Base-by-base conservation (phyloP, 2,329 filamentous ascomycete species). In the Clarireedia paspali region DNA sequence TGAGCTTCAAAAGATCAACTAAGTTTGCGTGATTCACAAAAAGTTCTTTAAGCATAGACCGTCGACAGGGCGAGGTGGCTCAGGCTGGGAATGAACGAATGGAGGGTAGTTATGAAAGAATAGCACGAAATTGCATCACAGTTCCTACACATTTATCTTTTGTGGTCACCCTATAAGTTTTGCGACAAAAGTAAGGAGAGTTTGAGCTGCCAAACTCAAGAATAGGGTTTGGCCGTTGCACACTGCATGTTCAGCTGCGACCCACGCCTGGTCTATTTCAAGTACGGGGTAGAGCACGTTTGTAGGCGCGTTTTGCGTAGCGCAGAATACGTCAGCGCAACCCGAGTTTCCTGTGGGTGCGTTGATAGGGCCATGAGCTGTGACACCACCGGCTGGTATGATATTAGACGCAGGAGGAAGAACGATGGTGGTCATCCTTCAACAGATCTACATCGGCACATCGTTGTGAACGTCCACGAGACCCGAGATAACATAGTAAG, bases 1-100 rank as follows among this genome's bases (percentile, higher is more conserved):
- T 62, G 75, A 86, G 71, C 80, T 89, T 63, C 82, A 86, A 73
- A 77, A 73, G 50, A 81, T 88, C 74, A 77, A 80, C 27, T 75
- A 73, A 67, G 63, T 6, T 50, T 47, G 39, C n/a, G 39, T 45
- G 20, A 50, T 47, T 48, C 49, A 23, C 17, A 47, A 56, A 57
- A 49, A 59, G 34, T 56, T 50, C 34, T 56, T 44, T 57, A 57
- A 59, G 47, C 47, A 30, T 58, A 56, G 56, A 60, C 47, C 52
- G 52, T 49, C 42, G 56, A 45, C 27, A 56, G 46, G 47, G 54
- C 53, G 57, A 53, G 50, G 34, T 51, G 36, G 59, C 58, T 58
- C 55, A 58, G 55, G 59, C 51, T 59, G 46, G 47, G 39, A 55
- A 44, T 49, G 45, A 54, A 55, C 17, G 46, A 55, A 36, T 20